phyloP scores from a whole-genome alignment of 169 alveolate species.

The Pseudocohnilembus persalinus region DNA sequence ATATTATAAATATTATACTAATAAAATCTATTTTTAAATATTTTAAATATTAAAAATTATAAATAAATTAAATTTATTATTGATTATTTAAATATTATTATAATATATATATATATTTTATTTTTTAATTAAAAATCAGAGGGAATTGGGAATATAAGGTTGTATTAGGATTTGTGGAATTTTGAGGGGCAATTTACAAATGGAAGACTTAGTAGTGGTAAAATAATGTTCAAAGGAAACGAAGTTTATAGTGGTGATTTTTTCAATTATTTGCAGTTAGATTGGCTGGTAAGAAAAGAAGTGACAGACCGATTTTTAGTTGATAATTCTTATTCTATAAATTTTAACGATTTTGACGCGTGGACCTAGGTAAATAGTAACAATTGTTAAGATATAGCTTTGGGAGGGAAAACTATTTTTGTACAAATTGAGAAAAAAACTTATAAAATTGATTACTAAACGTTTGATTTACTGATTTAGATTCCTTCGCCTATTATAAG shows the following conservation, averaged over 20 bases:
- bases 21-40: too few relatives aligned
- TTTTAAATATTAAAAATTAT: too few relatives aligned
- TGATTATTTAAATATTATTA: too few relatives aligned
- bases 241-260: neutral
- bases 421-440: neutral
- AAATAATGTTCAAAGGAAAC: neutral
- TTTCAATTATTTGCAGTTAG: neutral
- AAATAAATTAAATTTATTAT: too few relatives aligned
- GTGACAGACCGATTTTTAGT: neutral
- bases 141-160: neutral
- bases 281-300: neutral
- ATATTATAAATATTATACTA: too few relatives aligned
- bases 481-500: neutral
- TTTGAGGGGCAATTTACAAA: neutral
- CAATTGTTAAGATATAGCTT: too few relatives aligned
- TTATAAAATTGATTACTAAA: neutral
- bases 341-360: neutral
- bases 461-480: neutral
- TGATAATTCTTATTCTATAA: neutral
- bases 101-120: too few relatives aligned
- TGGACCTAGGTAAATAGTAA: neutral
- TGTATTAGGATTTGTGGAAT: neutral
- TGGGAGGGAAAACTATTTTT: neutral
- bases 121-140: neutral
- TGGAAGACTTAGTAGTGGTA: neutral